A percentile compares a stretch with the other conserved stretches of the same genome.
These are phyloP conservation scores for Ballota nigra DNA, from an alignment of 257 asterid genomes.

Conservation along the genomic window DNA sequence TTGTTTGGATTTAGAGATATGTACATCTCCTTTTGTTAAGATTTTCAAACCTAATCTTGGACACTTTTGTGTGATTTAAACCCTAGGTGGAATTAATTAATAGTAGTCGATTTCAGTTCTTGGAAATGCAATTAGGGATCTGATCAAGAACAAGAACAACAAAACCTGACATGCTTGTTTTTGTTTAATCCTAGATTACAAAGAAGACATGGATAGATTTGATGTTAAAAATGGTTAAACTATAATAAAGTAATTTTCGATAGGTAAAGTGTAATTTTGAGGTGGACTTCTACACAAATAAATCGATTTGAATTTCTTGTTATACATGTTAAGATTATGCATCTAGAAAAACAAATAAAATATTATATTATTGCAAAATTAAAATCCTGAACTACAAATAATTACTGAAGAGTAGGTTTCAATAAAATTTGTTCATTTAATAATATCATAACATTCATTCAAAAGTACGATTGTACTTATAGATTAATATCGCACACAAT, in stretches of 20 bases:
- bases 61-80: not conserved
- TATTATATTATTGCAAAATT: too few relatives aligned
- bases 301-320: not conserved
- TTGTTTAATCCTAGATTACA: slow-evolving; percentile 33
- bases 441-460: too few relatives aligned
- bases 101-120: slow-evolving; percentile 36
- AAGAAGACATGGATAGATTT: not conserved
- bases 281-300: not conserved
- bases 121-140: slow-evolving; percentile 45
- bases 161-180: slow-evolving; percentile 33
- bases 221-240: not conserved
- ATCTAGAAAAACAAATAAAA: too few relatives aligned
- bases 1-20: slow-evolving; percentile 32
- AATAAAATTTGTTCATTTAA: too few relatives aligned
- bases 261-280: not conserved
- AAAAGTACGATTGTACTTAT: too few relatives aligned
- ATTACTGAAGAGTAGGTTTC: too few relatives aligned
- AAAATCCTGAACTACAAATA: too few relatives aligned
- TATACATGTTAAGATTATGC: too few relatives aligned
- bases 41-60: slow-evolving; percentile 41
- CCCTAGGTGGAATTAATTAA: not conserved
- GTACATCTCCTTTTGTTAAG: slow-evolving; percentile 23
- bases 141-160: slow-evolving; percentile 36
- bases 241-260: not conserved
- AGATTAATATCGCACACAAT: too few relatives aligned